Evolutionary conservation across 192 early-diverging fungal genomes (phyloP).

Genomic region (Linnemannia exigua): DNA sequence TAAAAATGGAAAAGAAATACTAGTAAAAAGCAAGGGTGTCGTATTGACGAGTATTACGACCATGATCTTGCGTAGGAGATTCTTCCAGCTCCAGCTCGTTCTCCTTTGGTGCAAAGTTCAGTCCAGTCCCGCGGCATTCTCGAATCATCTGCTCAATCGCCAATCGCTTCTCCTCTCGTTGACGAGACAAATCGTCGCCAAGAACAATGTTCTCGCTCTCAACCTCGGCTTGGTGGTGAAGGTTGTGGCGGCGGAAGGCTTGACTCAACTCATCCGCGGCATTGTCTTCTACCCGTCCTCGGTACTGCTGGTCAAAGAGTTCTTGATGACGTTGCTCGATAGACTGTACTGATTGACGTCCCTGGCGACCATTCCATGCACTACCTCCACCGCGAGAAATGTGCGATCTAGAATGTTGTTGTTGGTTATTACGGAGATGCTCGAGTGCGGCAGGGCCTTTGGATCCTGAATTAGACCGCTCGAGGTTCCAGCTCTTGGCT

Average conservation of each 20-base stretch:
- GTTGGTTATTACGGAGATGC: conserved; percentile 24
- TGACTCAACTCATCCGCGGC: conserved; percentile 25
- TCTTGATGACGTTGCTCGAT: conserved; percentile 41
- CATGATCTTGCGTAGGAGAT: not conserved
- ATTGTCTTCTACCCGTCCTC: not conserved
- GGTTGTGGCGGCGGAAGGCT: conserved; percentile 22
- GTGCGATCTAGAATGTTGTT: not conserved
- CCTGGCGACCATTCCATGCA: conserved; percentile 7
- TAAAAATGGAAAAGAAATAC: not conserved
- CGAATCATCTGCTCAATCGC: conserved; percentile 50
- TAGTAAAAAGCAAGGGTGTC: not conserved
- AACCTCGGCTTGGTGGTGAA: not conserved
- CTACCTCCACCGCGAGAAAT: conserved; percentile 6
- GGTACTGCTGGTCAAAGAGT: conserved; percentile 19
- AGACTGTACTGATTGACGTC: conserved; percentile 4
- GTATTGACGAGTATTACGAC: not conserved
- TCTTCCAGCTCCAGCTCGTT: not conserved
- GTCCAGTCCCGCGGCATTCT: conserved; percentile 37
- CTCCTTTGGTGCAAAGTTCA: conserved; percentile 23
- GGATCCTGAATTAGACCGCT: conserved; percentile 13
- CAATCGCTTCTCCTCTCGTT: conserved; percentile 32
- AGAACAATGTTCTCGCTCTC: not conserved
- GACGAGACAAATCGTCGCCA: not conserved
- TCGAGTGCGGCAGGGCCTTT: conserved; percentile 51
- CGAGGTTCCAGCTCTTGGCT: conserved; percentile 26